Evolutionary conservation across 2,329 filamentous ascomycete genomes (phyloP).

Genomic region (Tolypocladium pustulatum): DNA sequence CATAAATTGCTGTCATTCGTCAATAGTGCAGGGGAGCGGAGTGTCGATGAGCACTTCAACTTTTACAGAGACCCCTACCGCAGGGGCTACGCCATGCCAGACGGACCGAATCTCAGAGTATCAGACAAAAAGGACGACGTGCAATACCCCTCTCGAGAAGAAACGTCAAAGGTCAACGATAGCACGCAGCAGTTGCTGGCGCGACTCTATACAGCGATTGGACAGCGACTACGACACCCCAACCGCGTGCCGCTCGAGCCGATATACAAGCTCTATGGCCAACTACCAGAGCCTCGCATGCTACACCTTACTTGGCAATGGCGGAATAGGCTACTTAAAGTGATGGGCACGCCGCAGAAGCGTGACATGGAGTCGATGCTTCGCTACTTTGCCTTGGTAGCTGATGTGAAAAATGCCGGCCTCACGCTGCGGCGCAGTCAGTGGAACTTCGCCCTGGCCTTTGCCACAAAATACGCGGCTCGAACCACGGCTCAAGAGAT

Average conservation of each 20-base stretch:
- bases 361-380: conserved; percentile 55
- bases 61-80: conserved; percentile 42
- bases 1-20: conserved; percentile 43
- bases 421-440: conserved; percentile 57
- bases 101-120: conserved; percentile 36
- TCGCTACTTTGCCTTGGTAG: conserved; percentile 72
- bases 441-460: conserved; percentile 78
- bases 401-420: conserved; percentile 69
- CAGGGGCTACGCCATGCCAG: conserved; percentile 39
- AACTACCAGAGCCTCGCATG: conserved; percentile 42
- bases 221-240: conserved; percentile 30
- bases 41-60: conserved; percentile 42
- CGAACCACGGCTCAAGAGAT: conserved; percentile 48
- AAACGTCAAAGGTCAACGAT: conserved; percentile 24
- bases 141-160: conserved; percentile 31
- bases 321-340: conserved; percentile 55
- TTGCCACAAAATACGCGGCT: conserved; percentile 62
- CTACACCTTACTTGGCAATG: conserved; percentile 36
- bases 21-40: conserved; percentile 34
- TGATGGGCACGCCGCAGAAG: conserved; percentile 53
- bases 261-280: conserved; percentile 38
- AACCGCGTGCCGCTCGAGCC: conserved; percentile 27
- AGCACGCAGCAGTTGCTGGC: conserved; percentile 23
- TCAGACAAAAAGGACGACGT: conserved; percentile 40
- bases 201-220: conserved; percentile 30